Evolutionary conservation across 2,329 filamentous ascomycete species (phyloP), one percentile per base, ranked within the genome.

Genomic region (Aaosphaeria pasadenensis): DNA sequence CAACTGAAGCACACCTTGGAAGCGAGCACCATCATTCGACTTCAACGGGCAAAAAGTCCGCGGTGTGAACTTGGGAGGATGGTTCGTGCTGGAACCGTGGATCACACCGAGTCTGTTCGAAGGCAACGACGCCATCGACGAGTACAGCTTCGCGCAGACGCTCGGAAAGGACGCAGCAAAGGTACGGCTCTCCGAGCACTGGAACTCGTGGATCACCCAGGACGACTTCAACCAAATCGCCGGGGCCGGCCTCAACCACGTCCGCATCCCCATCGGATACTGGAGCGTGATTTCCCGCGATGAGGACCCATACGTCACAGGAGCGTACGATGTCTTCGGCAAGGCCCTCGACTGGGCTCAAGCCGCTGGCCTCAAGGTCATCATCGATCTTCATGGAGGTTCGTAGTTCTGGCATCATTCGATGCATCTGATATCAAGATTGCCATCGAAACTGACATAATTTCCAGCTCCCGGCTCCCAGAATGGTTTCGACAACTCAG

Each of bases 341-440:
- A 60, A 77, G 51, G 79, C 83, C 28, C 73, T 86, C 47, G 66
- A 71, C 51, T 84, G 85, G 80, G 85, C 85, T 7, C 68, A 76
- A 49, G 69, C 63, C 40, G 74, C 78, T 40, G 79, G 80, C 4
- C 63, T 88, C 43, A 85, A 85, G 59, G 81, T 87, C 39, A 78
- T 86, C 69, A 77, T 88, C 56, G 85, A 88, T 62, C 69, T 88
- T 24, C 85, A 88, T 59, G 85, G 84, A 55, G 81, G 80, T 82
- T 65, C 64, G 77, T 71, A 36, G 2, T n/a, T 30, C 9, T 41
- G 11, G 6, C 11, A 7, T 28, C 0, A 4, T 6, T 24, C 5
- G 33, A 17, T 11, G 24, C 35, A 54, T 41, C 56, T 45, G 43
- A 11, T 44, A 57, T 31, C 39, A 36, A n/a, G 33, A 36, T 9